phyloP scores from a whole-genome alignment of 1,284 basidiomycete genomes.

The Moniliophthora roreri region DNA sequence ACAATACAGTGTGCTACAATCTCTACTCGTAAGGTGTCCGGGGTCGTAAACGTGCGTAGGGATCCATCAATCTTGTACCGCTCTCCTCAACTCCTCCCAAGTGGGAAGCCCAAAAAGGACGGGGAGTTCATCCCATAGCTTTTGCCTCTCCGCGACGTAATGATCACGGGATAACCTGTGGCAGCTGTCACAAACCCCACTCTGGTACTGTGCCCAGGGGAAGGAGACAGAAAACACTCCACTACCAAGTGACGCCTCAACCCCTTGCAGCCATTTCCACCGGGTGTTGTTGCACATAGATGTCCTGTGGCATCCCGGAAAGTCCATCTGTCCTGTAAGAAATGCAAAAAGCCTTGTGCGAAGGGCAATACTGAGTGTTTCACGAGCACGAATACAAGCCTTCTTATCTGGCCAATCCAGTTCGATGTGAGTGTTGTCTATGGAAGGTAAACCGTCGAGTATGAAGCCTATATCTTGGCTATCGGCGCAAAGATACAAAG shows the following conservation, averaged over 20 bases:
- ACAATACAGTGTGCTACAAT: too few species aligned
- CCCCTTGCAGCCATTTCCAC: slow-evolving; percentile 21
- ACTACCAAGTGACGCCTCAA: slow-evolving; percentile 21
- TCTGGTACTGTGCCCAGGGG: slow-evolving; percentile 18
- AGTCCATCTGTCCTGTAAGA: slow-evolving; percentile 17
- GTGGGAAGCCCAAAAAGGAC: not conserved
- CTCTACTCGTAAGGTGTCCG: too few species aligned
- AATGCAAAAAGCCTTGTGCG: slow-evolving; percentile 21
- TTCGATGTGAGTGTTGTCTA: slow-evolving; percentile 20
- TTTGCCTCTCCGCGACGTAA: not conserved
- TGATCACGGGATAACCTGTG: not conserved
- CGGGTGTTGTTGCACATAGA: slow-evolving; percentile 19
- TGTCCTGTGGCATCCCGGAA: slow-evolving; percentile 9
- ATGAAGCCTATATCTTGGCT: slow-evolving; percentile 21
- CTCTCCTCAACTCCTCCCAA: not conserved
- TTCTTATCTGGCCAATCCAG: slow-evolving; percentile 24
- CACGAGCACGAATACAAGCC: slow-evolving; percentile 22
- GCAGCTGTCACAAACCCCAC: not conserved
- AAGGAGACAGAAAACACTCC: slow-evolving; percentile 23
- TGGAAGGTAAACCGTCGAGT: slow-evolving; percentile 20
- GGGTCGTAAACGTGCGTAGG: too few species aligned
- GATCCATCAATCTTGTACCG: too few species aligned
- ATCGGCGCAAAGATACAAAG: slow-evolving; percentile 23
- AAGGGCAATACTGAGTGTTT: slow-evolving; percentile 20
- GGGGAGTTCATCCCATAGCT: slow-evolving; percentile 2